Evolutionary conservation across 345 rosid genomes (phyloP), one percentile per base, ranked within the genome.

Genomic region (Brassica incana): DNA sequence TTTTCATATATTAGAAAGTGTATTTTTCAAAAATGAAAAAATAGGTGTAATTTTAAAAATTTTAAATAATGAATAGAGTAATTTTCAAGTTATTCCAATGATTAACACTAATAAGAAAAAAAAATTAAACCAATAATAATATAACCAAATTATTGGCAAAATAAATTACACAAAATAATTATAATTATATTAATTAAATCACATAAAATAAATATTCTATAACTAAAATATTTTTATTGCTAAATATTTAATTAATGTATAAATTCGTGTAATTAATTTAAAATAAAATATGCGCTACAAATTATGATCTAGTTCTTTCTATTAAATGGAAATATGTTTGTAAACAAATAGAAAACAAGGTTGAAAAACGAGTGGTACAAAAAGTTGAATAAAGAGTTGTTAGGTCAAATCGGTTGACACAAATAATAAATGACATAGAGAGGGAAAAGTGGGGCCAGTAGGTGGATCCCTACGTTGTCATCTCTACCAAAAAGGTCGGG

Each of bases 401-500:
- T 40, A 38, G 67, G 76, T 61, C 76, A 72, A 38, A 61, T 72
- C 76, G 38, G 76, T 60, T 72, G 58, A 72, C 67, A 60, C 38
- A 72, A 72, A 72, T 59, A 72, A 72, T 59, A 72, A 36, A 72
- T 72, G 67, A 9, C 56, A 38, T 38, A 72, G 40, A 38, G 25
- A 72, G 70, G 30, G 70, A 8, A 72, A 15, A 60, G 38, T 38
- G 71, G 71, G 71, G 43, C 52, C 67, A 67, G 71, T 67, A 23
- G 71, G 45, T 67, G 18, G 58, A 60, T 38, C 67, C 67, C 66
- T 36, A 72, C 67, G 32, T 62, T 79, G 95, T 89, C 84, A 88
- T 83, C 86, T 88, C 76, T 73, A 0, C 5, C 18, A 84, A 69
- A 67, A 2, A 56, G 38, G 56, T 36, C 83, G 90, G 94, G 94